Percentiles rank a stretch among this genome's conserved stretches.
phyloP scores from a whole-genome alignment of 2,329 filamentous ascomycete genomes.

The Neofusicoccum parvum region DNA sequence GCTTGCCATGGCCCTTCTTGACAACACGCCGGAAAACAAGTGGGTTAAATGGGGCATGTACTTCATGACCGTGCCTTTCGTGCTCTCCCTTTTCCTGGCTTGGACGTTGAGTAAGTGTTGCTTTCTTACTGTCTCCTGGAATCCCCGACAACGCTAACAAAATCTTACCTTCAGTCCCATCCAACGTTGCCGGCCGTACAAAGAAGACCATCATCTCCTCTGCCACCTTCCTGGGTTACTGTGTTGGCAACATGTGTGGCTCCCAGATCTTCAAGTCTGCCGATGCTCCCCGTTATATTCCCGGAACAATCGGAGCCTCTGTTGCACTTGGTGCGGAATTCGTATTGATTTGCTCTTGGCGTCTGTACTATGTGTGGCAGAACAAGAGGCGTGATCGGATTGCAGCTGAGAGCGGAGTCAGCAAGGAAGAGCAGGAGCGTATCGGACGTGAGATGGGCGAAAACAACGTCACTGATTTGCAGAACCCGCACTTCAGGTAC shows the following conservation, averaged over 20 bases:
- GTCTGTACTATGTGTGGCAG: slow-evolving; percentile 43
- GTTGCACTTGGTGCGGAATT: slow-evolving; percentile 33
- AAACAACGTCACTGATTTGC: slow-evolving; percentile 49
- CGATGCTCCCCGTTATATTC: slow-evolving; percentile 50
- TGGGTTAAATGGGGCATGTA: slow-evolving; percentile 44
- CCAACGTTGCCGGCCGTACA: slow-evolving; percentile 51
- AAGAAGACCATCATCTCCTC: slow-evolving; percentile 51
- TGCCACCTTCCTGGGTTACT: slow-evolving; percentile 51
- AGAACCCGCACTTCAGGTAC: slow-evolving; percentile 27
- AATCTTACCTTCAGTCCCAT: slow-evolving; percentile 35
- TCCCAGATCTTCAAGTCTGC: slow-evolving; percentile 49
- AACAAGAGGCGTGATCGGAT: slow-evolving; percentile 37
- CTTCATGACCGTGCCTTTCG: slow-evolving; percentile 36
- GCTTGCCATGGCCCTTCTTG: slow-evolving; percentile 38
- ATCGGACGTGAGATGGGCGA: slow-evolving; percentile 55
- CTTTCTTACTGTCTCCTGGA: neutral
- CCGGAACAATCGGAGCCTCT: slow-evolving; percentile 45
- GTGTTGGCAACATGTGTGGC: slow-evolving; percentile 52
- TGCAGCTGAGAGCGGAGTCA: slow-evolving; percentile 35
- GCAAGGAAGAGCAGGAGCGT: slow-evolving; percentile 49
- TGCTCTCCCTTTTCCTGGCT: slow-evolving; percentile 36
- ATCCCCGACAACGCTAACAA: neutral
- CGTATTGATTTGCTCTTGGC: slow-evolving; percentile 42
- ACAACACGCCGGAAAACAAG: slow-evolving; percentile 33
- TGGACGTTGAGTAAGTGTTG: slow-evolving; percentile 32